These are phyloP conservation scores for Colletotrichum camelliae DNA, from an alignment of 2,329 filamentous ascomycete species.

Conservation along the genomic window DNA sequence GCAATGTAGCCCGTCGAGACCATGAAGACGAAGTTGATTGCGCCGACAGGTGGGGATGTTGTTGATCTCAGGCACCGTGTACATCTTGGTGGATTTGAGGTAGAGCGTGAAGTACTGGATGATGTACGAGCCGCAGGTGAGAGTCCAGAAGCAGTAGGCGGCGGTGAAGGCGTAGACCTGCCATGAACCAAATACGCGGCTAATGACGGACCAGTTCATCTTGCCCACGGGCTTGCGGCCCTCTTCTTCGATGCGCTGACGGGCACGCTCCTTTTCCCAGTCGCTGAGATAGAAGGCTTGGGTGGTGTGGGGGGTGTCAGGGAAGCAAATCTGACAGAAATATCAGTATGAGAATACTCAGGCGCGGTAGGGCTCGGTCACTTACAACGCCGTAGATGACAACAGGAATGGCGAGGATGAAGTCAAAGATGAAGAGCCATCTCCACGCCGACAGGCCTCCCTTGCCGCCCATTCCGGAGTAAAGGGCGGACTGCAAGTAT, in stretches of 20 bases:
- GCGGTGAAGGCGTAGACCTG: constrained; percentile 48
- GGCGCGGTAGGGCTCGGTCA: background rate
- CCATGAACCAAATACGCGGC: constrained; percentile 45
- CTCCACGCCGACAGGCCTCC: constrained; percentile 38
- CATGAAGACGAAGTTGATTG: constrained; percentile 49
- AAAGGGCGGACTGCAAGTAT: constrained; percentile 38
- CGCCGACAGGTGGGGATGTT: constrained; percentile 50
- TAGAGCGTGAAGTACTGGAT: constrained; percentile 47
- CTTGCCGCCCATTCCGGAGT: constrained; percentile 36
- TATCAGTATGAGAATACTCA: background rate
- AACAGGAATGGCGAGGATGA: constrained; percentile 41
- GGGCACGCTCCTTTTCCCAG: constrained; percentile 68
- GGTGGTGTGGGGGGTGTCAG: constrained; percentile 48
- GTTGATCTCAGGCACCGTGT: constrained; percentile 46
- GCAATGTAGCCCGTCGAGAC: constrained; percentile 37
- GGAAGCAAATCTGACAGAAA: constrained; percentile 31
- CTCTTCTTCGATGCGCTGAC: constrained; percentile 70
- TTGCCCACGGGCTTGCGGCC: constrained; percentile 41
- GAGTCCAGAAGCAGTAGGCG: constrained; percentile 42
- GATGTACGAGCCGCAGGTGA: constrained; percentile 42
- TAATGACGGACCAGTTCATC: constrained; percentile 39
- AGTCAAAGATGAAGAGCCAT: constrained; percentile 45
- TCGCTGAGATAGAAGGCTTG: constrained; percentile 47
- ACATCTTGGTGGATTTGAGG: constrained; percentile 38
- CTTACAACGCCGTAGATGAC: constrained; percentile 34